Base-by-base conservation (phyloP, 768 basidiomycete genomes). In the Agrocybe praecox region DNA sequence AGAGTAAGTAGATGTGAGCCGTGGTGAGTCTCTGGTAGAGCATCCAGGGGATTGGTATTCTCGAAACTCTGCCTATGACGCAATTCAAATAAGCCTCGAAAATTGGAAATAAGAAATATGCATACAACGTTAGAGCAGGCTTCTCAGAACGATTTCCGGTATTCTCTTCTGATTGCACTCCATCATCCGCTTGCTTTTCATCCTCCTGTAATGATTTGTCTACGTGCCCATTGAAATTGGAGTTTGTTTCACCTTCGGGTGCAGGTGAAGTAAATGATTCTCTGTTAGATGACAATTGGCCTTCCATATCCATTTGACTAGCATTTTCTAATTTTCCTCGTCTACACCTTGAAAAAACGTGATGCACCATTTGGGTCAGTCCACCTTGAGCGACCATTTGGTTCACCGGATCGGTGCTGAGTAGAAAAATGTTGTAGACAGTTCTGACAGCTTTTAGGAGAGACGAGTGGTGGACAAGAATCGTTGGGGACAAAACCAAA, bases 301-400 rank as follows among this genome's bases (percentile, higher is more conserved):
- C 61, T 19, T 47, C 56, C 2, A 54, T 50, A 14, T 61, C 56
- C 9, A 45, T 34, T 15, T 58, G 53, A 23, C 26, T 56, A 7
- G 47, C 46, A 17, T 58, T 62, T 2, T 49, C 23, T 17, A 55
- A 36, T 18, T 63, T 67, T 49, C 67, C 71, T 24, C 78, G 65
- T 68, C 80, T 80, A 65, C 92, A 93, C 19, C 97, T 84, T 14
- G 89, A 82, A 69, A 99, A 98, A 55, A 98, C 87, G 66, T 98
- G 96, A 65, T 97, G 91, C 2, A 98, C 95, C 88, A 99, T 98
- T 71, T 99, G 97, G 0, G 94, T 95, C 17, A 99, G 82, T 17
- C 96, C 94, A 18, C 96, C 97, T 72, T 99, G 97, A 17, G 97
- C 97, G 34, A 99, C 96, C 78, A 92, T 96, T 74, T 98, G 97